Base-by-base conservation (phyloP, 163 green algal genomes). In the Volvox carteri region DNA sequence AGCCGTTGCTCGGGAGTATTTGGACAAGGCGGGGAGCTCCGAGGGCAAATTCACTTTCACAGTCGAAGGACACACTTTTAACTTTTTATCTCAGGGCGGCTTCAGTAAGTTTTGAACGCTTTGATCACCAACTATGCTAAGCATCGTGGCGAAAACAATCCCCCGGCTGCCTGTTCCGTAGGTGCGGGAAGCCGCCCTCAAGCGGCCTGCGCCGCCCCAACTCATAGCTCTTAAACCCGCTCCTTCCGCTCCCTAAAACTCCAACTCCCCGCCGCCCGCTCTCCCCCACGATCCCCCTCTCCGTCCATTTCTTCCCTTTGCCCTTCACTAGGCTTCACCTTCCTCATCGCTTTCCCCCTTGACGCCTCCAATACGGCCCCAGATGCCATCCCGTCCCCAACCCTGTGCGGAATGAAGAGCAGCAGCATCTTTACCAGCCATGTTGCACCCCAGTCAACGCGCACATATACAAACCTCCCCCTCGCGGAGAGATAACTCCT, bases 41-140 rank as follows among this genome's bases (percentile, higher is more conserved):
- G 87, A 92, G n/a, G 91, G 88, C 28, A 91, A 91, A 33, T 94
- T 92, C 62, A 90, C 85, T 8, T 94, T 93, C 87, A 87, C 42
- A 39, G 92, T 94, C 4, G 93, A 94, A n/a, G 80, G 79, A 46
- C 91, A 95, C 70, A 92, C 93, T 2, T 94, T 95, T 78, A 93
- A 90, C 78, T 94, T 95, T 54, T 76, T 94, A 7, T 74, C 83
- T 25, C 85, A 92, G 18, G 86, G 88, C 9, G 93, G 90, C 14
- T 93, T 91, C 56, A 90, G 93, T 95, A 46, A 94, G 93, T 91
- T n/a, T n/a, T n/a, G n/a, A n/a, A n/a, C n/a, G n/a, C n/a, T n/a
- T n/a, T n/a, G n/a, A n/a, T n/a, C n/a, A n/a, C n/a, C n/a, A n/a
- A n/a, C n/a, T n/a, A n/a, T n/a, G n/a, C n/a, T n/a, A n/a, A n/a